Evolutionary conservation across 805 yeast species (phyloP), one percentile per base, ranked within the genome.

Genomic region (Saccharomycopsis amapae): DNA sequence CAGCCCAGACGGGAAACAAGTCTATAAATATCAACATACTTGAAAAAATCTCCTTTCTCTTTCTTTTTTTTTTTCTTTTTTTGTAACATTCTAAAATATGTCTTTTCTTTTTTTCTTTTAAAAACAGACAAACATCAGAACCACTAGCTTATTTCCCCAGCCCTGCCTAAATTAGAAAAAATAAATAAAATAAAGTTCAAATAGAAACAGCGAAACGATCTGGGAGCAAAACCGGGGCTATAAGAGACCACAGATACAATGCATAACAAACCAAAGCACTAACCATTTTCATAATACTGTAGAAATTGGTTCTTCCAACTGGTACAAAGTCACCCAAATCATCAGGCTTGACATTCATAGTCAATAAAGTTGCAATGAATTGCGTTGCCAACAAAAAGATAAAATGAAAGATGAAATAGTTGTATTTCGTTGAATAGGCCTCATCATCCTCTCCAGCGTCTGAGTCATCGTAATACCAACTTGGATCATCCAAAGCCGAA

Each of bases 381-480:
- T 90, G 97, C 1, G 98, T 90, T 0, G 98, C 98, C 51, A 93
- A 69, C 61, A 93, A 80, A 71, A 93, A 93, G 24, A 93, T 85
- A 26, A 90, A 60, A 62, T 93, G 98, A 72, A 93, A 93, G 39
- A 90, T 66, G 4, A 86, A 71, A 62, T 89, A 89, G 63, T 85
- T 87, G 67, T 89, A 89, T 59, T 80, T 81, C 1, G 90, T 86
- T 38, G 72, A 68, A 39, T 64, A 63, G 49, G 71, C 63, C 53
- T 81, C 85, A 40, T 79, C 85, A 51, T 81, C 87, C 18, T 53
- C 68, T 12, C 65, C 75, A 33, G 63, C 68, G 7, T 58, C 61
- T 5, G 53, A 59, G 3, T 51, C 55, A 26, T 71, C 74, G 24
- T 69, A 71, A 33, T 79, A 67, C 72, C 85, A 84, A 25, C 75